Conservation (phyloP, 768 basidiomycete genomes). For the Cystofilobasidium ferigula region DNA sequence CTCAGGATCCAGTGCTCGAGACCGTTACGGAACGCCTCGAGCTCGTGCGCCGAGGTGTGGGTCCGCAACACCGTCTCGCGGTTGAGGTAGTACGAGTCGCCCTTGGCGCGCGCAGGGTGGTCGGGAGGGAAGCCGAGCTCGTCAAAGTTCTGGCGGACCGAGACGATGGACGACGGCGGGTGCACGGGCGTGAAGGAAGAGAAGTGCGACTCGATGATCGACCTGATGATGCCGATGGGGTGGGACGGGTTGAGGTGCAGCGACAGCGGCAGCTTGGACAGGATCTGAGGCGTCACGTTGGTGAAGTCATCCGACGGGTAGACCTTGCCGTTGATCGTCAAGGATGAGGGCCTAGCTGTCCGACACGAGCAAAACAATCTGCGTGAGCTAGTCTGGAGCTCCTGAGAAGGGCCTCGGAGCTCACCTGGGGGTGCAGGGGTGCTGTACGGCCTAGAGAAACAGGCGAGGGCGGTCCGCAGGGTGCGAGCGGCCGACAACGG, state of each 20-base stretch:
- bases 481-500: no score
- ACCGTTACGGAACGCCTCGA: constrained; percentile 65
- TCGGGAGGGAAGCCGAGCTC: constrained; percentile 85
- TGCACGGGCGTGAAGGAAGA: constrained; percentile 55
- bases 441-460: no score
- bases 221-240: constrained; percentile 74
- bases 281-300: constrained; percentile 75
- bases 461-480: no score
- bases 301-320: constrained; percentile 69
- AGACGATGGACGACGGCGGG: constrained; percentile 64
- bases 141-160: constrained; percentile 83
- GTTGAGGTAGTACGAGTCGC: constrained; percentile 96
- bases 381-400: no score
- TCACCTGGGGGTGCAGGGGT: no score
- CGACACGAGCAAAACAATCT: constrained; percentile 29
- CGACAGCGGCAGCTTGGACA: constrained; percentile 62
- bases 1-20: constrained; percentile 77
- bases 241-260: constrained; percentile 69
- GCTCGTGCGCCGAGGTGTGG: constrained; percentile 96
- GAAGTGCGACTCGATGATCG: constrained; percentile 75
- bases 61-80: constrained; percentile 82
- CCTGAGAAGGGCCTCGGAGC: no score
- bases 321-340: constrained; percentile 33
- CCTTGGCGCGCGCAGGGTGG: constrained; percentile 80
- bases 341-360: constrained; percentile 28